Percentiles rank a stretch among this genome's conserved stretches.
These are phyloP conservation scores for Edaphochlamys debaryana DNA, from an alignment of 139 green algal species.

Conservation along the genomic window DNA sequence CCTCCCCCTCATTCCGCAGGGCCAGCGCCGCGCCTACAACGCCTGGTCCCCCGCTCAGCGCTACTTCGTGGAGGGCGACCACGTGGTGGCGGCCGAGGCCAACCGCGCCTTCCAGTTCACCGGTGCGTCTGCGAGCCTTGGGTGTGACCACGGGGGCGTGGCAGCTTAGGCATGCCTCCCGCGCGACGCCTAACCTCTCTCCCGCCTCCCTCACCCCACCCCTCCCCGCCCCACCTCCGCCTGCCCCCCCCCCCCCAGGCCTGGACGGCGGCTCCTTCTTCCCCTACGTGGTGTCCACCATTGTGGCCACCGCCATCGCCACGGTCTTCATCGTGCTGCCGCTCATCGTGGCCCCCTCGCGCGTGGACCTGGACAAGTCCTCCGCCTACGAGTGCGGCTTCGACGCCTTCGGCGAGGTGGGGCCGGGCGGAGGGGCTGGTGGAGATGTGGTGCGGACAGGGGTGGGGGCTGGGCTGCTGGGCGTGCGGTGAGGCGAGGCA, in stretches of 20 bases:
- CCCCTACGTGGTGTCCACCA: conserved; percentile 52
- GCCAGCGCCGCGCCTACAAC: conserved; percentile 33
- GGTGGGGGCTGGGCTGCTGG: too few species aligned
- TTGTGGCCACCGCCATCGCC: conserved; percentile 46
- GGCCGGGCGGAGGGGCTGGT: too few species aligned
- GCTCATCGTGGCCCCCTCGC: conserved; percentile 43
- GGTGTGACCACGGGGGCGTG: background rate
- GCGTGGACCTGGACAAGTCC: conserved; percentile 61
- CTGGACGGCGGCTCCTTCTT: conserved; percentile 53
- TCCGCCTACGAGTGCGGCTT: conserved; percentile 62
- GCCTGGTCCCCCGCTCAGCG: conserved; percentile 52
- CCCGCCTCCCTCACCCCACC: background rate
- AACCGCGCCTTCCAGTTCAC: conserved; percentile 63
- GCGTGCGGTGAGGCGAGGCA: too few species aligned
- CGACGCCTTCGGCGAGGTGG: conserved; percentile 58
- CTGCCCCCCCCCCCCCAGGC: background rate
- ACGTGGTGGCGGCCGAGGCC: conserved; percentile 52
- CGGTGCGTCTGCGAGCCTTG: background rate
- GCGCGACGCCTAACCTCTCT: too few species aligned
- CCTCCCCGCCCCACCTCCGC: background rate
- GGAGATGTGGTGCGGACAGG: too few species aligned
- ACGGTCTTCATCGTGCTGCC: conserved; percentile 53
- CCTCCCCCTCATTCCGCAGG: background rate
- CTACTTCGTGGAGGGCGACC: conserved; percentile 65
- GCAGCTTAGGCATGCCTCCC: background rate